A percentile compares a stretch with the other conserved stretches of the same genome.
phyloP scores from a whole-genome alignment of 2,329 filamentous ascomycete species.

The Pseudogymnoascus sp. region DNA sequence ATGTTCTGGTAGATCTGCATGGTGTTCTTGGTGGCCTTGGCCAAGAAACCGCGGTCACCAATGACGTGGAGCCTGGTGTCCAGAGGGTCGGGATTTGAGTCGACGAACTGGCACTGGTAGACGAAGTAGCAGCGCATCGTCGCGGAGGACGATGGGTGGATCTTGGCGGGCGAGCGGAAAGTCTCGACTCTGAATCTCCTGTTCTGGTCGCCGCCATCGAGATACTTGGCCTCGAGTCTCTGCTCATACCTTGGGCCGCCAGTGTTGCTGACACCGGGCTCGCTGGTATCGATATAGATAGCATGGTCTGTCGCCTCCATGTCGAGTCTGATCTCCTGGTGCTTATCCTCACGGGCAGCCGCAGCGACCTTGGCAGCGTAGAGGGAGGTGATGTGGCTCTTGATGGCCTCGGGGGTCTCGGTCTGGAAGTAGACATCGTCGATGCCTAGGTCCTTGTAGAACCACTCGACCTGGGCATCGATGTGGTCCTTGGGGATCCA shows the following conservation, averaged over 20 bases:
- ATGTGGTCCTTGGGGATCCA: slow-evolving; percentile 82
- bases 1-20: slow-evolving; percentile 93
- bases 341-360: slow-evolving; percentile 86
- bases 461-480: slow-evolving; percentile 84
- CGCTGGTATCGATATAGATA: slow-evolving; percentile 97
- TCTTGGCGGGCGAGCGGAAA: slow-evolving; percentile 79
- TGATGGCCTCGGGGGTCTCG: slow-evolving; percentile 76
- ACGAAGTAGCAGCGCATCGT: slow-evolving; percentile 97
- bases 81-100: slow-evolving; percentile 61
- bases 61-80: slow-evolving; percentile 89
- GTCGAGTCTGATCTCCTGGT: slow-evolving; percentile 86
- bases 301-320: slow-evolving; percentile 93
- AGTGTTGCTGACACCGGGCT: slow-evolving; percentile 69
- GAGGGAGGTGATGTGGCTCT: slow-evolving; percentile 88
- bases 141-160: slow-evolving; percentile 64
- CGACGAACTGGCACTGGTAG: slow-evolving; percentile 87
- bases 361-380: slow-evolving; percentile 96
- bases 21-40: slow-evolving; percentile 93
- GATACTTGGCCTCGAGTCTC: slow-evolving; percentile 88
- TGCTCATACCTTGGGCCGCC: slow-evolving; percentile 87
- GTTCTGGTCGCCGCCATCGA: slow-evolving; percentile 63
- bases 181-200: slow-evolving; percentile 91
- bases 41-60: slow-evolving; percentile 86
- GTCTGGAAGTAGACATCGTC: slow-evolving; percentile 98
- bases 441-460: slow-evolving; percentile 95